Evolutionary conservation across 257 asterid genomes (phyloP).

Genomic region (Plectranthus barbatus): DNA sequence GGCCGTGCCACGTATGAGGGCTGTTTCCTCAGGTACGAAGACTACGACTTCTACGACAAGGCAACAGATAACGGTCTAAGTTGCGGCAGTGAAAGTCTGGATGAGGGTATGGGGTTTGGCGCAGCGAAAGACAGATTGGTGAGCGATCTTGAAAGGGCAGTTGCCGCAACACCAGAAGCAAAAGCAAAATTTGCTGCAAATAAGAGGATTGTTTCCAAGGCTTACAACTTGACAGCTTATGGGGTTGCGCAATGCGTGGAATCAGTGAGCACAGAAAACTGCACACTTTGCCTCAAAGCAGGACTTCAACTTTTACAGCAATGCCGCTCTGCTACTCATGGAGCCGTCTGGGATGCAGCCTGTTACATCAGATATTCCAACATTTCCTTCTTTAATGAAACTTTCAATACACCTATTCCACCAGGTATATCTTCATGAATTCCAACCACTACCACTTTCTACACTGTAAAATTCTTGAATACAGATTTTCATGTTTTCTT

Average conservation of each 20-base stretch:
- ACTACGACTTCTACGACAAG: slow-evolving; percentile 50
- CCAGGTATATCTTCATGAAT: no score
- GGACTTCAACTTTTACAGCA: slow-evolving; percentile 5
- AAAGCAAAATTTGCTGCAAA: slow-evolving; percentile 43
- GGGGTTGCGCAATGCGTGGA: slow-evolving; percentile 65
- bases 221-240: slow-evolving; percentile 15
- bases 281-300: slow-evolving; percentile 49
- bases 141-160: slow-evolving; percentile 43
- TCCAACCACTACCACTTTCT: no score
- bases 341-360: slow-evolving; percentile 31
- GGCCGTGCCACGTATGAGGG: no score
- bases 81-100: slow-evolving; percentile 28
- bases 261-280: slow-evolving; percentile 34
- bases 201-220: slow-evolving; percentile 17
- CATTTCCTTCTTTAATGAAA: slow-evolving; percentile 42
- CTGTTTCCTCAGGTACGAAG: slow-evolving; percentile 67
- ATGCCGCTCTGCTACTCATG: no score
- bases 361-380: slow-evolving; percentile 61
- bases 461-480: no score
- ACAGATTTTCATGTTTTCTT: not conserved
- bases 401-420: slow-evolving; percentile 43
- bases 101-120: slow-evolving; percentile 31
- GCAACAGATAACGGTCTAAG: slow-evolving; percentile 44
- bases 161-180: not conserved
- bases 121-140: slow-evolving; percentile 24